Evolutionary conservation across 352 stramenopile genomes (phyloP).

Genomic region (Phytophthora chlamydospora): DNA sequence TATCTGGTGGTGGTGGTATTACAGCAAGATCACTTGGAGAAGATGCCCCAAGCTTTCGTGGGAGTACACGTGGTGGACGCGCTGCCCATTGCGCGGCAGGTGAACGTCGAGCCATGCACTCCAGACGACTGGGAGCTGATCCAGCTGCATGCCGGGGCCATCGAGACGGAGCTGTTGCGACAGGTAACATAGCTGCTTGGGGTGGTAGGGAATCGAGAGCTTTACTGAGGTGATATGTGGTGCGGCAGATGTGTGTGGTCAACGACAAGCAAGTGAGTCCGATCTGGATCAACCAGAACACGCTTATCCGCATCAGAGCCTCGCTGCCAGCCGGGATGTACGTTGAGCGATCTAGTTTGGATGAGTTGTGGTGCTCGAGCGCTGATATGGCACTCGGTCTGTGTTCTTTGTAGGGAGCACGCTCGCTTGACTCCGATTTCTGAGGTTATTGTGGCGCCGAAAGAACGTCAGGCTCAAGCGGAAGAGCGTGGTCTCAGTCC

Average conservation of each 20-base stretch:
- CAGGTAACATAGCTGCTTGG: slow-evolving; percentile 57
- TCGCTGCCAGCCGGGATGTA: slow-evolving; percentile 73
- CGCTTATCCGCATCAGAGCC: slow-evolving; percentile 69
- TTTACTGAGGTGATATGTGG: neutral
- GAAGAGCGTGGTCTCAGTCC: slow-evolving; percentile 40
- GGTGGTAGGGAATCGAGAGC: neutral
- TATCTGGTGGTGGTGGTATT: neutral
- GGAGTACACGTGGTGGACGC: slow-evolving; percentile 78
- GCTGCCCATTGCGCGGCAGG: slow-evolving; percentile 66
- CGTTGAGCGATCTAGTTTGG: slow-evolving; percentile 11
- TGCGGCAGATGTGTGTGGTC: slow-evolving; percentile 79
- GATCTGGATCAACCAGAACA: slow-evolving; percentile 83
- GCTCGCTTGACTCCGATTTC: slow-evolving; percentile 72
- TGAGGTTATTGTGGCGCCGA: slow-evolving; percentile 79
- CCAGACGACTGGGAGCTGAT: slow-evolving; percentile 92
- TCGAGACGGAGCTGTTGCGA: slow-evolving; percentile 83
- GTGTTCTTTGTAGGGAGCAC: slow-evolving; percentile 49
- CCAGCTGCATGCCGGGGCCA: slow-evolving; percentile 81
- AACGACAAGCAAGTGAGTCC: slow-evolving; percentile 87
- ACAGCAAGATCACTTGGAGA: slow-evolving; percentile 69
- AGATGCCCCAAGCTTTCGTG: slow-evolving; percentile 62
- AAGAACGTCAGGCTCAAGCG: slow-evolving; percentile 52
- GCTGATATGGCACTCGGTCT: neutral
- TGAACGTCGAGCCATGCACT: slow-evolving; percentile 87
- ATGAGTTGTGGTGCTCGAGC: neutral